These are phyloP conservation scores for Raphanus sativus DNA, from an alignment of 345 rosid species.

Conservation along the genomic window DNA sequence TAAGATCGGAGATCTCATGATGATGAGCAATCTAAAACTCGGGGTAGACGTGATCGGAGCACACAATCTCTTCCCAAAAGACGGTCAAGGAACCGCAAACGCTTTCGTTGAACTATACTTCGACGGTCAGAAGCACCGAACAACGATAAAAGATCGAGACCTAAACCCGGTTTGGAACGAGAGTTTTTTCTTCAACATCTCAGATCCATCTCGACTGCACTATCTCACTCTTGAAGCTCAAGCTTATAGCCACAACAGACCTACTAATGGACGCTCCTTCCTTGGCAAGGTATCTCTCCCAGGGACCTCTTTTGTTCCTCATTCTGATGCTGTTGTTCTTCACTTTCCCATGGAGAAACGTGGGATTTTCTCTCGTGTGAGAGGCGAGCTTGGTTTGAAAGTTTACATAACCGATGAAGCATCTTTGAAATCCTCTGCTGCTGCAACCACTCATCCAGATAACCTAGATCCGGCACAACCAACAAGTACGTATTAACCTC, in stretches of 20 bases:
- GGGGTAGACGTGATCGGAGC: slow-evolving; percentile 88
- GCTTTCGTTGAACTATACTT: slow-evolving; percentile 85
- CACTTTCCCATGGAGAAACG: slow-evolving; percentile 90
- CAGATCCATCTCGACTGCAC: slow-evolving; percentile 79
- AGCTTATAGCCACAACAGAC: slow-evolving; percentile 57
- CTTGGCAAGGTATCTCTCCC: slow-evolving; percentile 82
- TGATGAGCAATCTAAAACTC: slow-evolving; percentile 79
- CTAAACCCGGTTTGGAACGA: slow-evolving; percentile 96
- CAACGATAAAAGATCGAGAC: slow-evolving; percentile 85
- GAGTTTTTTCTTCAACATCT: slow-evolving; percentile 91
- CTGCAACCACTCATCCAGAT: slow-evolving; percentile 35
- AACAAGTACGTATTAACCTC: slow-evolving; percentile 23
- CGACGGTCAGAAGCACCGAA: slow-evolving; percentile 82
- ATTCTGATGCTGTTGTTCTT: slow-evolving; percentile 84
- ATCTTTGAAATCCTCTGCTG: slow-evolving; percentile 64
- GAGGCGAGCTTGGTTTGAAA: slow-evolving; percentile 94
- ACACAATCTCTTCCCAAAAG: slow-evolving; percentile 91
- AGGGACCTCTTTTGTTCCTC: slow-evolving; percentile 84
- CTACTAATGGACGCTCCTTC: slow-evolving; percentile 70
- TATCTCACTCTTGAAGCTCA: slow-evolving; percentile 75
- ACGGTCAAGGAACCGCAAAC: slow-evolving; percentile 84
- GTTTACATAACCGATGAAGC: slow-evolving; percentile 73
- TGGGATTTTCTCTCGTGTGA: slow-evolving; percentile 81
- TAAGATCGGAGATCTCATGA: slow-evolving; percentile 21
- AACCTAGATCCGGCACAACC: slow-evolving; percentile 16